Conservation (phyloP, 768 basidiomycete genomes). For the Leccinum olivaceopallidum region DNA sequence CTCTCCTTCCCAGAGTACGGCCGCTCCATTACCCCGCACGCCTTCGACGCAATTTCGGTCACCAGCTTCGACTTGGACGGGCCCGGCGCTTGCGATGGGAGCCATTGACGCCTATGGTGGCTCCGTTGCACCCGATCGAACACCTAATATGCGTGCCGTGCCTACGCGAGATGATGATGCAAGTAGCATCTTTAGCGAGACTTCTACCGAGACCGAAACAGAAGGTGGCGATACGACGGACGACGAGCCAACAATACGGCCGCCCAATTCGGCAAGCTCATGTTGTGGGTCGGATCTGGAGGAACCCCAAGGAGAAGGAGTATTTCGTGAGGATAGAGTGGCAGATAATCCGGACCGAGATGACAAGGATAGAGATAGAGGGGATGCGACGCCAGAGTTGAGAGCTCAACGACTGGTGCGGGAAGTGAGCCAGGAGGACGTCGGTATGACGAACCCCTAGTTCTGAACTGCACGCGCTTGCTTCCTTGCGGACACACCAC, state of each 20-base stretch:
- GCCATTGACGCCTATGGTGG: constrained; percentile 56
- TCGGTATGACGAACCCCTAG: constrained; percentile 34
- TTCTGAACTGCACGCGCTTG: not conserved
- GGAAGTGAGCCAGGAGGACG: constrained; percentile 34
- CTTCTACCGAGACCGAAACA: constrained; percentile 49
- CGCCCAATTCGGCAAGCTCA: constrained; percentile 41
- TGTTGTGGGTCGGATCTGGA: constrained; percentile 38
- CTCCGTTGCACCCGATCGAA: constrained; percentile 35
- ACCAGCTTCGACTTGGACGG: constrained; percentile 21
- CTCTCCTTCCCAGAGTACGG: constrained; percentile 25
- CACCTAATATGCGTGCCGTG: constrained; percentile 28
- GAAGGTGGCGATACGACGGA: constrained; percentile 66
- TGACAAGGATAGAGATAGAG: constrained; percentile 30
- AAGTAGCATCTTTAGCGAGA: constrained; percentile 38
- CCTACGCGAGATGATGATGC: constrained; percentile 32
- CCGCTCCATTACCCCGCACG: constrained; percentile 20
- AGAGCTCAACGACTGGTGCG: constrained; percentile 30
- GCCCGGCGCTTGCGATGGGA: constrained; percentile 51
- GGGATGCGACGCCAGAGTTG: constrained; percentile 34
- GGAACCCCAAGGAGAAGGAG: constrained; percentile 34
- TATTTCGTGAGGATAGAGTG: constrained; percentile 23
- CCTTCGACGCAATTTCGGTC: constrained; percentile 24
- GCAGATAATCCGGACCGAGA: constrained; percentile 18
- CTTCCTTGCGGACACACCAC: not conserved
- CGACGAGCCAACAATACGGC: constrained; percentile 81